Conservation (phyloP, 1,139 yeast species). For the Lodderomyces parapsilosis region DNA sequence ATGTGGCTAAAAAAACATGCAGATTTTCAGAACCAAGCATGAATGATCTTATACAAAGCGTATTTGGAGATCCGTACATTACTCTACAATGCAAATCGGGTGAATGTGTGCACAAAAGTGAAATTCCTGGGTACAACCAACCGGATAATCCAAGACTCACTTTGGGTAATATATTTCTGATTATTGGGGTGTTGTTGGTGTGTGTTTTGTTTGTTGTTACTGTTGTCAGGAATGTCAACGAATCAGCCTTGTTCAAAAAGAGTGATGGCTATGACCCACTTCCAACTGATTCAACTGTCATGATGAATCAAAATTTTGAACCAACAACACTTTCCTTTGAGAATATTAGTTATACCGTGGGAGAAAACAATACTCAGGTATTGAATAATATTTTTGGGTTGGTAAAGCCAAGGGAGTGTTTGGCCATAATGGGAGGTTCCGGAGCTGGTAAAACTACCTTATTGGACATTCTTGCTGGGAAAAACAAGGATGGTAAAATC, state of each 20-base stretch:
- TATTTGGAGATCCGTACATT: conserved; percentile 90
- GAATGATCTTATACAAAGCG: conserved; percentile 86
- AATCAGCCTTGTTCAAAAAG: conserved; percentile 60
- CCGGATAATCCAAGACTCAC: conserved; percentile 61
- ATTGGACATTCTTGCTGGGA: conserved; percentile 85
- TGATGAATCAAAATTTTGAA: conserved; percentile 54
- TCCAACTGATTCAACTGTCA: conserved; percentile 39
- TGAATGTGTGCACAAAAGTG: conserved; percentile 89
- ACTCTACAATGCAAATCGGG: conserved; percentile 78
- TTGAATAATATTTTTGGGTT: conserved; percentile 67
- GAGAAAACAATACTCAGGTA: conserved; percentile 35
- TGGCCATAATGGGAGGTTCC: conserved; percentile 98
- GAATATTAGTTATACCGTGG: conserved; percentile 61
- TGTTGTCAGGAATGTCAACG: conserved; percentile 52
- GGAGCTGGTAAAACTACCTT: conserved; percentile 98
- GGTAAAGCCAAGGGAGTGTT: conserved; percentile 81
- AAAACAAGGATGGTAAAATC: conserved; percentile 72
- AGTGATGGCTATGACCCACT: conserved; percentile 19
- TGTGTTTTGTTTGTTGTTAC: conserved; percentile 38
- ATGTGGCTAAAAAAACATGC: conserved; percentile 59
- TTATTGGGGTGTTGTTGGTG: conserved; percentile 49
- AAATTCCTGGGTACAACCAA: conserved; percentile 81
- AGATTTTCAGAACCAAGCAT: conserved; percentile 90
- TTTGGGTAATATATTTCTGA: conserved; percentile 47
- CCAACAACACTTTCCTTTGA: conserved; percentile 80